Evolutionary conservation across 495 filamentous ascomycete species (phyloP).

Genomic region (Penicillium taxi): DNA sequence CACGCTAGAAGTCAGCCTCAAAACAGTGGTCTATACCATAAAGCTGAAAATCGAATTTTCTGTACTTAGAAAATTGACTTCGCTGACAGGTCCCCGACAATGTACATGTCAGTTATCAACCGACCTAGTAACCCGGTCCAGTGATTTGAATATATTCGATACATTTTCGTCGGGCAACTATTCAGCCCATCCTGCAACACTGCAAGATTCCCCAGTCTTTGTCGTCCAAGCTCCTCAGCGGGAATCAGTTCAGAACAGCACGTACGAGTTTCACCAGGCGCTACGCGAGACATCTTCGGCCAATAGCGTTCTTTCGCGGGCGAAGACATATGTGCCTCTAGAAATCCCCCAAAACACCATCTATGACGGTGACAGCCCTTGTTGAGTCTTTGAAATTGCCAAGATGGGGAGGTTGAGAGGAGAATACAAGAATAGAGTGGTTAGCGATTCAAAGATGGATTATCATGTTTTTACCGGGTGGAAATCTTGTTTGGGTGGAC

Average conservation of each 20-base stretch:
- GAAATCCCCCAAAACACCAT: too few species aligned
- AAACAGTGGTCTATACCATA: constrained; percentile 49
- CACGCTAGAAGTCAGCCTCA: constrained; percentile 39
- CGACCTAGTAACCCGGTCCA: neutral
- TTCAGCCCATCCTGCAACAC: too few species aligned
- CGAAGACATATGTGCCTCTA: too few species aligned
- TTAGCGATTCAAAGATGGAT: too few species aligned
- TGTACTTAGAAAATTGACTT: constrained; percentile 29
- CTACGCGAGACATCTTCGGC: constrained; percentile 10
- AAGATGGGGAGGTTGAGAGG: neutral
- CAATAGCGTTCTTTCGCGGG: constrained; percentile 3
- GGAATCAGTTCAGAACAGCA: constrained; percentile 4
- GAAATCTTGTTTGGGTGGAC: too few species aligned
- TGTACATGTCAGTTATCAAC: constrained; percentile 9
- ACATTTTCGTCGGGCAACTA: constrained; percentile 3
- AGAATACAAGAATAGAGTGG: neutral
- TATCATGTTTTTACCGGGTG: too few species aligned
- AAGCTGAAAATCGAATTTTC: constrained; percentile 57
- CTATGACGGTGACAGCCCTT: too few species aligned
- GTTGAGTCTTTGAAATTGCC: neutral
- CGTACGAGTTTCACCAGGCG: constrained; percentile 15
- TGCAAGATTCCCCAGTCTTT: too few species aligned
- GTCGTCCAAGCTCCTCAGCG: neutral
- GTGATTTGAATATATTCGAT: constrained; percentile 15
- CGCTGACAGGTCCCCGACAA: constrained; percentile 7